Evolutionary conservation across 2,329 filamentous ascomycete genomes (phyloP).

Genomic region (Aspergillus pseudonomiae): DNA sequence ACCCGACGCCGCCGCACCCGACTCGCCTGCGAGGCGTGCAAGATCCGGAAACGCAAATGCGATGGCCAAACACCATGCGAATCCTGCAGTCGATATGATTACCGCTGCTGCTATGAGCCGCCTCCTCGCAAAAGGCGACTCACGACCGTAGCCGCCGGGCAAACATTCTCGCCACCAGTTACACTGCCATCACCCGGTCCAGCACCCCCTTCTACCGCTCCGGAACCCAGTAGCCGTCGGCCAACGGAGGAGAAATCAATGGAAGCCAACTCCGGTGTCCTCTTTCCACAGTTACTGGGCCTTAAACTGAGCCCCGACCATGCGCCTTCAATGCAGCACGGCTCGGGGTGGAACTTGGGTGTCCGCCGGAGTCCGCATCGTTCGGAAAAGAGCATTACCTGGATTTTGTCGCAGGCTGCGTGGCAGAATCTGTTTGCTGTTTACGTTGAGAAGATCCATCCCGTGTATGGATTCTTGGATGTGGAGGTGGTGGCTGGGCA

Average conservation of each 20-base stretch:
- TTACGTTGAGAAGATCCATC: constrained; percentile 12
- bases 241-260: neutral
- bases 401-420: constrained; percentile 1
- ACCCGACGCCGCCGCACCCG: neutral
- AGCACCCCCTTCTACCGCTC: neutral
- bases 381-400: constrained; percentile 3
- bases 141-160: neutral
- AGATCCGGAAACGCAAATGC: constrained; percentile 10
- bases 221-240: neutral
- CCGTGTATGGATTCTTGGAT: constrained; percentile 20
- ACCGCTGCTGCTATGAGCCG: neutral
- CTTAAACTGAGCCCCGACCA: neutral
- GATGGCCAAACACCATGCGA: constrained; percentile 11
- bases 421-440: constrained; percentile 2
- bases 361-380: neutral
- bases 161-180: neutral
- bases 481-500: constrained; percentile 1
- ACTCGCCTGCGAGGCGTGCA: constrained; percentile 16
- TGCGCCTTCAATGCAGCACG: neutral
- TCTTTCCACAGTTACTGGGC: constrained; percentile 2
- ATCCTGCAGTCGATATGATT: neutral
- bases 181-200: neutral
- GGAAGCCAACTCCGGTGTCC: constrained; percentile 2
- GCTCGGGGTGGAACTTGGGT: constrained; percentile 10
- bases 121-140: neutral